A percentile compares a stretch with the other conserved stretches of the same genome.
Evolutionary conservation across 2,329 filamentous ascomycete genomes (phyloP).

Genomic region (Monosporascus sp.): DNA sequence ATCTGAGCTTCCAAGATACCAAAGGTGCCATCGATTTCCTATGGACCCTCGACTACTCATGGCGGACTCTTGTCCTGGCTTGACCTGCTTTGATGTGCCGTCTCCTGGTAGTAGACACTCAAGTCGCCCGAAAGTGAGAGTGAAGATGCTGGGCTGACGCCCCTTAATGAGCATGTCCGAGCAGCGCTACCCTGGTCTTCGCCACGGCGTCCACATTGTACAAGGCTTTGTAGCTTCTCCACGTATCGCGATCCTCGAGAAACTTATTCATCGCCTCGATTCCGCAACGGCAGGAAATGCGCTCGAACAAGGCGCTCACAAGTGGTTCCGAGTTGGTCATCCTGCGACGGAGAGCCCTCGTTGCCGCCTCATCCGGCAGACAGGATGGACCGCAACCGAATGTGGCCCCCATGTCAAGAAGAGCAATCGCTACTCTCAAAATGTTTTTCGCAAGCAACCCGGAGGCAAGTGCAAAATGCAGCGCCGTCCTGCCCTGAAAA

Average conservation of each 20-base stretch:
- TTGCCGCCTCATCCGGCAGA: neutral
- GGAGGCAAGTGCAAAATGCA: neutral
- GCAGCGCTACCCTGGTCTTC: neutral
- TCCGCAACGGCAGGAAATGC: neutral
- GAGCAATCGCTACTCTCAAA: neutral
- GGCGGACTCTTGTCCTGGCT: no score
- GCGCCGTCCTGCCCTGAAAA: neutral
- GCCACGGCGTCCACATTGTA: neutral
- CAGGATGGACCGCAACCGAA: neutral
- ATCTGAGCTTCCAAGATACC: no score
- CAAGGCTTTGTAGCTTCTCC: neutral
- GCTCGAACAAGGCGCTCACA: neutral
- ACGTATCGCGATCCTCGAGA: neutral
- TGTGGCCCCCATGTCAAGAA: neutral
- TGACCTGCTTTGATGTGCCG: no score
- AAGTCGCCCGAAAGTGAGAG: no score
- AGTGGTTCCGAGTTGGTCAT: neutral
- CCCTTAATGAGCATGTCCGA: neutral
- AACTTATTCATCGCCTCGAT: neutral
- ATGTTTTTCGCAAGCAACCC: neutral
- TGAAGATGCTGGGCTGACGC: neutral
- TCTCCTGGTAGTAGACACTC: no score
- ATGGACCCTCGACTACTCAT: no score
- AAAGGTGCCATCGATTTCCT: no score
- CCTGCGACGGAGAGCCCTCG: neutral